These are phyloP conservation scores for Aspergillus saccharolyticus DNA, from an alignment of 495 filamentous ascomycete species.

Conservation along the genomic window DNA sequence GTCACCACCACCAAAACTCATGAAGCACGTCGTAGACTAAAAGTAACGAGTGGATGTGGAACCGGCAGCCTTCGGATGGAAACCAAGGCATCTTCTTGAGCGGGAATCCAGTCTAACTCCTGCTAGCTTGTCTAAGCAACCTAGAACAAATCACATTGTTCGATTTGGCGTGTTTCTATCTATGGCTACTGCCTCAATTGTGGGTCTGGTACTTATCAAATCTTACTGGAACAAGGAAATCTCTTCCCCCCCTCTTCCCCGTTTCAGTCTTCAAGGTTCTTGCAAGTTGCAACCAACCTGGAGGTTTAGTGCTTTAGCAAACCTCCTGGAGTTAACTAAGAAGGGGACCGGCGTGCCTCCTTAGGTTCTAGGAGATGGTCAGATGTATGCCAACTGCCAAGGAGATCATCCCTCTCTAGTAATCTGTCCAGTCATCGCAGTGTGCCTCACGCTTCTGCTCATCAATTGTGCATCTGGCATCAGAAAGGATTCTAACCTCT, in stretches of 20 bases:
- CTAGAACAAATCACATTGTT: slow-evolving; percentile 11
- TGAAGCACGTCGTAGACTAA: too few species aligned
- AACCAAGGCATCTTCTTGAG: background rate
- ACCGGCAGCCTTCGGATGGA: background rate
- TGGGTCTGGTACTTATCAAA: slow-evolving; percentile 10
- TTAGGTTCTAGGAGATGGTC: too few species aligned
- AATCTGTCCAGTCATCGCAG: too few species aligned
- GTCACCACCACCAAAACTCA: too few species aligned
- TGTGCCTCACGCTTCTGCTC: too few species aligned
- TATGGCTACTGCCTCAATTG: slow-evolving; percentile 8
- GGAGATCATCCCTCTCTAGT: background rate
- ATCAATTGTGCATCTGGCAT: background rate
- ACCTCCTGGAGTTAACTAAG: background rate
- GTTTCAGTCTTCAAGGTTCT: background rate
- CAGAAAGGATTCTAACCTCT: too few species aligned
- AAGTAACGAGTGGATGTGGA: too few species aligned
- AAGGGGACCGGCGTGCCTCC: too few species aligned
- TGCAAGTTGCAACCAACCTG: too few species aligned
- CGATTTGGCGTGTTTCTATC: slow-evolving; percentile 13
- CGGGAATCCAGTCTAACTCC: slow-evolving; percentile 11
- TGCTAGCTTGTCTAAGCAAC: background rate
- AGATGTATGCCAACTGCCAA: too few species aligned
- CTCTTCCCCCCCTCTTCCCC: background rate
- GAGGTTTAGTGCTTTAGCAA: too few species aligned
- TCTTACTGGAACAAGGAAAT: slow-evolving; percentile 10